Percentiles rank a stretch among this genome's conserved stretches.
Conservation (phyloP, 257 asterid species). For the Solanum infundibuliforme region DNA sequence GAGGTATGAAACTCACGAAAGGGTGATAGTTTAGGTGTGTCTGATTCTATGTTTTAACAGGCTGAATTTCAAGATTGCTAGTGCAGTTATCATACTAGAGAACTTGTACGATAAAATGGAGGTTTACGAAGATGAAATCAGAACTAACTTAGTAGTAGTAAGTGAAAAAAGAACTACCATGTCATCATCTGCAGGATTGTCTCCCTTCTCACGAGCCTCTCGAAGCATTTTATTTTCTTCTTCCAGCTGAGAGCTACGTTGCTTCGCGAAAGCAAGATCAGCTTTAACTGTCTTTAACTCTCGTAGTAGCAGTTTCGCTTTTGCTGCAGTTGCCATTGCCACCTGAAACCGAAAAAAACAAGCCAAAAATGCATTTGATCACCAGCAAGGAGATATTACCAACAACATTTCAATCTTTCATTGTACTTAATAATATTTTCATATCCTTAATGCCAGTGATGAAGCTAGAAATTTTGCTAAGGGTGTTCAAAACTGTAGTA, state of each 20-base stretch:
- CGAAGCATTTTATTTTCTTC: slow-evolving; percentile 84
- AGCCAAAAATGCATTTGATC: slow-evolving; percentile 7
- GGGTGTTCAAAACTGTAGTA: neutral
- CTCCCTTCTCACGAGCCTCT: slow-evolving; percentile 72
- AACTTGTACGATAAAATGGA: neutral
- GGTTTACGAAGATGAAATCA: neutral
- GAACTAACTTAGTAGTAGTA: neutral
- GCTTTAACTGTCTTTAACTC: slow-evolving; percentile 91
- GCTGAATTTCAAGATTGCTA: neutral
- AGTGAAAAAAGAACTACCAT: slow-evolving; percentile 38
- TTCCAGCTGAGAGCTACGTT: slow-evolving; percentile 84
- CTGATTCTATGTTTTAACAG: no score
- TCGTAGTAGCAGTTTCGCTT: slow-evolving; percentile 77
- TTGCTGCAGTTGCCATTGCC: slow-evolving; percentile 98
- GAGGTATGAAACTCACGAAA: no score
- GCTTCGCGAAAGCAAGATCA: slow-evolving; percentile 73
- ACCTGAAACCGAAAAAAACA: slow-evolving; percentile 34
- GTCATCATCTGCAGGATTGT: slow-evolving; percentile 79
- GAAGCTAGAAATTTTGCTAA: neutral
- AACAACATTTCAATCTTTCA: neutral
- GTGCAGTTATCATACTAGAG: neutral
- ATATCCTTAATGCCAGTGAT: neutral
- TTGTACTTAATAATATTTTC: neutral
- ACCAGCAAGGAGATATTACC: neutral
- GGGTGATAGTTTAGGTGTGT: no score